Percentiles rank a stretch among this genome's conserved stretches.
Evolutionary conservation across 208 protist genomes (phyloP).

Genomic region (Leishmania braziliensis): DNA sequence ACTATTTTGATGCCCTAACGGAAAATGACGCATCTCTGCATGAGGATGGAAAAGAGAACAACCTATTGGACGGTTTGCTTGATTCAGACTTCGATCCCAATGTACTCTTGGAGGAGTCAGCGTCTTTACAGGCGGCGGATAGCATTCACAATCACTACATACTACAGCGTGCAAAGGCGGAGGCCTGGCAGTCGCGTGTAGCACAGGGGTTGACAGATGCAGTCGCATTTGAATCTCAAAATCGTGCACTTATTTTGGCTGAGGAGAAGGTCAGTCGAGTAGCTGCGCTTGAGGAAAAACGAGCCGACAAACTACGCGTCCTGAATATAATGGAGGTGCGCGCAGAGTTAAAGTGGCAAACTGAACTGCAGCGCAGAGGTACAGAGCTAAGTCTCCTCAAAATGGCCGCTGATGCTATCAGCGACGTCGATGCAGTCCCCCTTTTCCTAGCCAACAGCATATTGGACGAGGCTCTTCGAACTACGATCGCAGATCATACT

Average conservation of each 20-base stretch:
- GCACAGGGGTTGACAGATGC: slow-evolving; percentile 50
- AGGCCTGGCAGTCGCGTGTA: slow-evolving; percentile 69
- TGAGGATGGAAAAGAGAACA: neutral
- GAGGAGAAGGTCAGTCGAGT: slow-evolving; percentile 38
- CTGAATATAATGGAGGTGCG: slow-evolving; percentile 25
- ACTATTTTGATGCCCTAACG: neutral
- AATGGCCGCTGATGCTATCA: neutral
- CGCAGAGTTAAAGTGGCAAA: slow-evolving; percentile 43
- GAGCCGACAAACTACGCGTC: slow-evolving; percentile 28
- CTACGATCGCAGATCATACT: slow-evolving; percentile 27
- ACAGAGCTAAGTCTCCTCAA: slow-evolving; percentile 33
- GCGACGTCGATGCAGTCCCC: slow-evolving; percentile 1
- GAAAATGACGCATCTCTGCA: neutral
- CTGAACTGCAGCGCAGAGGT: slow-evolving; percentile 43
- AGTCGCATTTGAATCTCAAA: slow-evolving; percentile 49
- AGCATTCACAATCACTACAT: slow-evolving; percentile 49
- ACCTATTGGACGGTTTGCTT: slow-evolving; percentile 4
- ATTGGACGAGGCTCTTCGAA: slow-evolving; percentile 22
- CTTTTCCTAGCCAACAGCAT: slow-evolving; percentile 26
- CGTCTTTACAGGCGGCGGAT: slow-evolving; percentile 33
- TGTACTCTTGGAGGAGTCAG: slow-evolving; percentile 36
- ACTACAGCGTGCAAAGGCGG: slow-evolving; percentile 43
- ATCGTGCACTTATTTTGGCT: slow-evolving; percentile 35
- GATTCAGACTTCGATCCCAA: slow-evolving; percentile 16
- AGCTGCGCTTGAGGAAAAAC: slow-evolving; percentile 36